These are phyloP conservation scores for Ehretia macrophylla DNA, from an alignment of 257 asterid species.

Conservation along the genomic window DNA sequence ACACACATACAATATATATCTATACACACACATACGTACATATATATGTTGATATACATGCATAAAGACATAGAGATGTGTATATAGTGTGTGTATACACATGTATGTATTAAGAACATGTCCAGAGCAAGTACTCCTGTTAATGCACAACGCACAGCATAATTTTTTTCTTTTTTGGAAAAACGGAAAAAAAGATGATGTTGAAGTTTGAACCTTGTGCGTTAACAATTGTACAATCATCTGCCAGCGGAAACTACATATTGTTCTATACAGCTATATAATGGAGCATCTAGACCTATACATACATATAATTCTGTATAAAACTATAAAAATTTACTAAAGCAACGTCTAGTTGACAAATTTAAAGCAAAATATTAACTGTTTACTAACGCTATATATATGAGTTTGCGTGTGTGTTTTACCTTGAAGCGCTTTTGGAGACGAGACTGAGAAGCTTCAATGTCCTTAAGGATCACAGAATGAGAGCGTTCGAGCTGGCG, in stretches of 20 bases:
- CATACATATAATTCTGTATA: not conserved
- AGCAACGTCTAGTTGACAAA: not conserved
- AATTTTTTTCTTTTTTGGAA: not conserved
- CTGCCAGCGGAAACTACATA: not conserved
- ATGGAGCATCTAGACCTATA: not conserved
- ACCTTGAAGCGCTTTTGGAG: slow-evolving; percentile 86
- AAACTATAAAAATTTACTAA: not conserved
- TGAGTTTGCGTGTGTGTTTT: not conserved
- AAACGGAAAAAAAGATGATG: not conserved
- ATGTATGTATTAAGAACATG: too few relatives aligned
- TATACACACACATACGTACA: too few relatives aligned
- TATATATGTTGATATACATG: too few relatives aligned
- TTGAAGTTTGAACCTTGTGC: not conserved
- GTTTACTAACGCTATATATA: too few relatives aligned
- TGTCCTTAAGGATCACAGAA: slow-evolving; percentile 65
- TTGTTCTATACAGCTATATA: not conserved
- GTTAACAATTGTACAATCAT: not conserved
- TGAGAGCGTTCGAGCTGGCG: slow-evolving; percentile 63
- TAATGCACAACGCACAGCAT: not conserved
- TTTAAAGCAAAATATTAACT: not conserved
- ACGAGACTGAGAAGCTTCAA: slow-evolving; percentile 66
- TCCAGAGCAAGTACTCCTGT: not conserved
- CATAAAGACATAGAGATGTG: too few relatives aligned
- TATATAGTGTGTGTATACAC: too few relatives aligned
- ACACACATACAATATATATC: too few relatives aligned